Conservation (phyloP, 345 rosid genomes). For the Boechera divaricarpa region DNA sequence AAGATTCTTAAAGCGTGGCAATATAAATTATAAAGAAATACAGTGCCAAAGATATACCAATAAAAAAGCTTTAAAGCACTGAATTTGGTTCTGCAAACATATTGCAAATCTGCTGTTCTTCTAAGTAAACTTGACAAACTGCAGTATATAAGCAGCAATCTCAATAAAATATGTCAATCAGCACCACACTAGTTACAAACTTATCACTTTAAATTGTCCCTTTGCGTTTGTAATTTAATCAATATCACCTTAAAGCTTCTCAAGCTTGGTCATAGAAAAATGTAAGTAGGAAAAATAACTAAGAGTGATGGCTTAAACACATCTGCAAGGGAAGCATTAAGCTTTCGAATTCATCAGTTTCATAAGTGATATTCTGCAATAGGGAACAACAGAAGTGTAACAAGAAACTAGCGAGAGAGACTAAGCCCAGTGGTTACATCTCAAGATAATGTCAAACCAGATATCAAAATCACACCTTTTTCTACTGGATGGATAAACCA, state of each 20-base stretch:
- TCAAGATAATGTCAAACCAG: not conserved
- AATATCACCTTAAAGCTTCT: conserved; percentile 3
- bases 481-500: conserved; percentile 12
- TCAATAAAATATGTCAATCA: not conserved
- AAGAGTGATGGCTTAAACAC: conserved; percentile 5
- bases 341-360: conserved; percentile 9
- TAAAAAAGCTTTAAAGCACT: not conserved
- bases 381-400: conserved; percentile 1
- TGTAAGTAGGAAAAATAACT: not conserved
- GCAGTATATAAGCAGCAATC: conserved; percentile 18
- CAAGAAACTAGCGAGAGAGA: not conserved
- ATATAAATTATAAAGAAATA: not conserved
- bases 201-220: not conserved
- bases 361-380: conserved; percentile 5
- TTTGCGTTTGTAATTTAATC: not conserved
- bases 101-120: not conserved
- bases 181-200: not conserved
- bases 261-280: not conserved
- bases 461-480: conserved; percentile 13
- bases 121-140: conserved; percentile 3
- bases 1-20: not conserved
- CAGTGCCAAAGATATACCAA: conserved; percentile 1
- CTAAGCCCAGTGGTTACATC: not conserved
- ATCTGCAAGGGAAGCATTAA: conserved; percentile 9
- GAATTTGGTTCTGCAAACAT: not conserved